Base-by-base conservation (phyloP, 1,284 basidiomycete species). In the Paramarasmius palmivorus region DNA sequence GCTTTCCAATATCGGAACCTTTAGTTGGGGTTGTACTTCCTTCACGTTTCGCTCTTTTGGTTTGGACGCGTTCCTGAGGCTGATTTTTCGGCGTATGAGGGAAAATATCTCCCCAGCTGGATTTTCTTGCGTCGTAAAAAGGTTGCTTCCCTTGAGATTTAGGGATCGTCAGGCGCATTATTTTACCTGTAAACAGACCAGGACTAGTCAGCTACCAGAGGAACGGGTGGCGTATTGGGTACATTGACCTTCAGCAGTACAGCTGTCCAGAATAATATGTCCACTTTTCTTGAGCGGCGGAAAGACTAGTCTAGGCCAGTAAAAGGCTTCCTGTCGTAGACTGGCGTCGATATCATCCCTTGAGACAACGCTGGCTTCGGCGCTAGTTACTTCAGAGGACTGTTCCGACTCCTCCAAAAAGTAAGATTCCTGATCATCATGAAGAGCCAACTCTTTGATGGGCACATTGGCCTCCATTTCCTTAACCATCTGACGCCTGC, bases 121-220 rank as follows among this genome's bases (percentile, higher is more conserved):
- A 84, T 72, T 98, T 98, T 42, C 96, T 86, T 1, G 95, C 95
- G 67, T 99, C 97, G 64, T 98, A 95, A 67, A 88, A 99, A 0
- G 86, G 81, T 66, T 98, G 95, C 68, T 93, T 95, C 7, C 95
- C 95, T 69, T 95, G 92, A 0, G 93, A 95, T 63, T 87, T 93
- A 2, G 95, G 88, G 40, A 97, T 86, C 2, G 90, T 97, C 68
- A 96, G 77, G 3, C 96, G 88, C 79, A 95, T 88, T 53, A 98
- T 90, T 68, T 92, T 86, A 29, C 91, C 94, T 95, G 63, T 25
- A 55, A 50, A 29, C 52, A 56, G 46, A 47, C 50, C 49, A 35
- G 49, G n/a, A n/a, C n/a, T n/a, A n/a, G 53, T 54, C 51, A 54
- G 41, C 44, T 32, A 37, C 35, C 44, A 34, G n/a, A 12, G n/a